Conservation (phyloP, 228 moss, liverwort and hornwort genomes). For the Sphagnum magellanicum region DNA sequence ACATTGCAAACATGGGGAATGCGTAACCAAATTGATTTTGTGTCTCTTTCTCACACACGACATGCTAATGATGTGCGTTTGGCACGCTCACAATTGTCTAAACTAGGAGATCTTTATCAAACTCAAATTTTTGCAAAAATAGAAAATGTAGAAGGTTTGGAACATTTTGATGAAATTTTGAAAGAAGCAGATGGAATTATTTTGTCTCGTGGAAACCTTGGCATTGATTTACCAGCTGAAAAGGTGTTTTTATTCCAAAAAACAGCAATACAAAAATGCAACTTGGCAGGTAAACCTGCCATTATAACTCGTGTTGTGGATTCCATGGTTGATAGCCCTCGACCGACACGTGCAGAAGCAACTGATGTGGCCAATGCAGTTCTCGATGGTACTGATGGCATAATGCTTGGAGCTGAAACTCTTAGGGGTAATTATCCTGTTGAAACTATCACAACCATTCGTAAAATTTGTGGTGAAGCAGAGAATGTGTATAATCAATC, state of each 20-base stretch:
- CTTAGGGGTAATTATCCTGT: constrained; percentile 71
- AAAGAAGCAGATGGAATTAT: constrained; percentile 89
- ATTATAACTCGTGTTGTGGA: constrained; percentile 86
- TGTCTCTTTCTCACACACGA: constrained; percentile 75
- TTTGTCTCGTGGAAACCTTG: constrained; percentile 80
- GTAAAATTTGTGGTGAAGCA: constrained; percentile 45
- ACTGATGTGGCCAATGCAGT: constrained; percentile 94
- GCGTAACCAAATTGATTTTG: constrained; percentile 66
- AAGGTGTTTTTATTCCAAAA: constrained; percentile 84
- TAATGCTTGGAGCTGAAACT: constrained; percentile 62
- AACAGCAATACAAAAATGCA: constrained; percentile 61
- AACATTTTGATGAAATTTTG: constrained; percentile 90
- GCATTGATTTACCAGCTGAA: constrained; percentile 76
- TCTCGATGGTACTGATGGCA: constrained; percentile 56
- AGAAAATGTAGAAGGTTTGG: constrained; percentile 76
- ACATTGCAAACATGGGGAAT: constrained; percentile 69
- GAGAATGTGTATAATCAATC: constrained; percentile 90
- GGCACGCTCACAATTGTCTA: constrained; percentile 48
- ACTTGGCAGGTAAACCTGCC: constrained; percentile 74
- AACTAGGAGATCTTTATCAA: constrained; percentile 71
- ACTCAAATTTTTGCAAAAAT: constrained; percentile 89
- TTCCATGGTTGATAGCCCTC: constrained; percentile 83
- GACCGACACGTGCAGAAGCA: constrained; percentile 89
- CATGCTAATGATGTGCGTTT: constrained; percentile 69
- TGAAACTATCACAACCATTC: constrained; percentile 52